A percentile compares a stretch with the other conserved stretches of the same genome.
Conservation (phyloP, 176 grass and related monocot genomes). For the Dactylis glomerata region DNA sequence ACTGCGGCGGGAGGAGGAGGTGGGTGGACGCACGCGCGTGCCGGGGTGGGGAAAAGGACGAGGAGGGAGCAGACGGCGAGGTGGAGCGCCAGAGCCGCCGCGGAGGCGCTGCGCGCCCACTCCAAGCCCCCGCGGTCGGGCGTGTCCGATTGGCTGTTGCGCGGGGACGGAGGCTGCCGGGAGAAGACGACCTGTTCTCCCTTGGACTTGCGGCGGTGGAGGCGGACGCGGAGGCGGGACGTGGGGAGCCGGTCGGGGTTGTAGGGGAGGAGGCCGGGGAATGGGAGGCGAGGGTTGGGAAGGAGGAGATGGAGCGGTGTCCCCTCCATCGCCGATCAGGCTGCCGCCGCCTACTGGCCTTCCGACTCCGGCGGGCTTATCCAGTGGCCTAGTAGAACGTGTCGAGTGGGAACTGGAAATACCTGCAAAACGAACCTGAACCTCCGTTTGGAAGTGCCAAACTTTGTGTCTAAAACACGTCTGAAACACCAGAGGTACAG, state of each 20-base stretch:
- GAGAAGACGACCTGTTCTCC: slow-evolving; percentile 16
- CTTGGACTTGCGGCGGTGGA: slow-evolving; percentile 17
- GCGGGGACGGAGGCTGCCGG: not conserved
- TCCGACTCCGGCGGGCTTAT: not conserved
- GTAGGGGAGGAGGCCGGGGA: not conserved
- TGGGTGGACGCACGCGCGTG: slow-evolving; percentile 26
- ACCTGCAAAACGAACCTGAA: too few species aligned
- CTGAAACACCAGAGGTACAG: too few species aligned
- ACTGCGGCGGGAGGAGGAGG: not conserved
- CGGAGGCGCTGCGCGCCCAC: slow-evolving; percentile 9
- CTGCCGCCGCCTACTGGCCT: not conserved
- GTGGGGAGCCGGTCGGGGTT: not conserved
- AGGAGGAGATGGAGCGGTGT: slow-evolving; percentile 31
- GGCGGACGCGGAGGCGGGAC: slow-evolving; percentile 1
- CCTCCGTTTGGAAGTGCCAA: too few species aligned
- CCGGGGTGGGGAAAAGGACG: slow-evolving; percentile 34
- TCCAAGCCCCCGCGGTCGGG: slow-evolving; percentile 2
- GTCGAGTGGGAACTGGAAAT: not conserved
- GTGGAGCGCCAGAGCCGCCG: slow-evolving; percentile 44
- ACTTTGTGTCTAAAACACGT: too few species aligned
- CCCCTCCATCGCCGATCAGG: slow-evolving; percentile 32
- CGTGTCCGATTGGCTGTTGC: not conserved
- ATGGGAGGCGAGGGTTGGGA: not conserved
- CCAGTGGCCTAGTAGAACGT: not conserved
- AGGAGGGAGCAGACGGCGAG: slow-evolving; percentile 40